These are phyloP conservation scores for Lentinula sp. DNA, from an alignment of 768 basidiomycete genomes.

Conservation along the genomic window DNA sequence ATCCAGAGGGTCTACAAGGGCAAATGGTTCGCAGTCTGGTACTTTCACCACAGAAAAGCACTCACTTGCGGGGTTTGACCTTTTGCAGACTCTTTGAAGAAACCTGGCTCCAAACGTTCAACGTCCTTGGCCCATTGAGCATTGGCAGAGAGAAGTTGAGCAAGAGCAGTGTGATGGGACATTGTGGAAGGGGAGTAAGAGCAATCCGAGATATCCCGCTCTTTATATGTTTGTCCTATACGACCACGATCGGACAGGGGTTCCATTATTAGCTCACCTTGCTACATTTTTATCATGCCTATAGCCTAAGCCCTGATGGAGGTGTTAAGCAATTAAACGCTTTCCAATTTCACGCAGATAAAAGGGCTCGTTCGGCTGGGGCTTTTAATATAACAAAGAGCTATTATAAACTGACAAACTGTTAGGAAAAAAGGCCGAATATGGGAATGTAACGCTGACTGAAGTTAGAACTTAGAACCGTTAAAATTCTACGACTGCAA, in stretches of 20 bases:
- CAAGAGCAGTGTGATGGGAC: slow-evolving; percentile 14
- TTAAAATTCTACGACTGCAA: too few relatives aligned
- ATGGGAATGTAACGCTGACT: too few relatives aligned
- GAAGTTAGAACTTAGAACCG: too few relatives aligned
- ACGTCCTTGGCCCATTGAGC: slow-evolving; percentile 66
- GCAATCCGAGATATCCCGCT: neutral
- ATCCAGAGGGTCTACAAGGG: slow-evolving; percentile 62
- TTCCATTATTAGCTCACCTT: neutral
- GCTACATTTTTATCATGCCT: neutral
- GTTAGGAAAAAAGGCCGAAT: too few relatives aligned
- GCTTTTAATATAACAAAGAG: too few relatives aligned
- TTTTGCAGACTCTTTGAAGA: slow-evolving; percentile 54
- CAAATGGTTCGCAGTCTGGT: neutral
- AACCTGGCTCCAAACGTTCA: slow-evolving; percentile 45
- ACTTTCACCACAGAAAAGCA: neutral
- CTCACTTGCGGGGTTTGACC: slow-evolving; percentile 66
- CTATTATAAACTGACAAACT: too few relatives aligned
- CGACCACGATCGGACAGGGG: neutral
- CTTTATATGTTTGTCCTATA: neutral
- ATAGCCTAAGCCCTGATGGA: neutral
- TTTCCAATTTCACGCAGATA: neutral
- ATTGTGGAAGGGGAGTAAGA: slow-evolving; percentile 6
- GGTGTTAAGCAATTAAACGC: neutral
- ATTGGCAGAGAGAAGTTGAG: slow-evolving; percentile 42
- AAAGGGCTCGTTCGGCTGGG: too few relatives aligned